These are phyloP conservation scores for Prunus kanzakura DNA, from an alignment of 306 rosid species.

Conservation along the genomic window DNA sequence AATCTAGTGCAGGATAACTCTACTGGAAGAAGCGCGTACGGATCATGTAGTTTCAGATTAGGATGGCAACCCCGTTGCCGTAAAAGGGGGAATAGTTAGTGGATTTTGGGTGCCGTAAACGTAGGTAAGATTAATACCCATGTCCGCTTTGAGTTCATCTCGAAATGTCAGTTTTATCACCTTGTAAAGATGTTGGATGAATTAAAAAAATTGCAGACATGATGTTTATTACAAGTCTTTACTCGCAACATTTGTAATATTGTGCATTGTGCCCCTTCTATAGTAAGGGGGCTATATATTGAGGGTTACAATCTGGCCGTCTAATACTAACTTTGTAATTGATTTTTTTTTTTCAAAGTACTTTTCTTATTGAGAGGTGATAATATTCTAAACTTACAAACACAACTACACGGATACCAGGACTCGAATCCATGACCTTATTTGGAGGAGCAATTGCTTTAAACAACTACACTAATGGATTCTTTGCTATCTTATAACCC, in stretches of 20 bases:
- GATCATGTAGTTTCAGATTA: slow-evolving; percentile 8
- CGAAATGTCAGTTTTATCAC: not conserved
- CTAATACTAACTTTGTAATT: too few relatives aligned
- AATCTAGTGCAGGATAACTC: not conserved
- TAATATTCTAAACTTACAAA: too few relatives aligned
- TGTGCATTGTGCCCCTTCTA: too few relatives aligned
- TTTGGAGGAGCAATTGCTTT: too few relatives aligned
- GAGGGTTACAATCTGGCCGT: too few relatives aligned
- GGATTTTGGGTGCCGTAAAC: slow-evolving; percentile 7
- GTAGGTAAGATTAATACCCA: not conserved
- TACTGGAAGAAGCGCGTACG: not conserved
- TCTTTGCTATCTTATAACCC: not conserved
- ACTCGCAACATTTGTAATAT: too few relatives aligned
- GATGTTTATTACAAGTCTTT: too few relatives aligned
- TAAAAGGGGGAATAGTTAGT: not conserved
- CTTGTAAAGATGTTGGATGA: slow-evolving; percentile 16
- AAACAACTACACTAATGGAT: too few relatives aligned
- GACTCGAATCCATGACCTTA: too few relatives aligned
- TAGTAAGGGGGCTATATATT: too few relatives aligned
- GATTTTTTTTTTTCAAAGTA: too few relatives aligned
- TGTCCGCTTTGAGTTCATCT: not conserved
- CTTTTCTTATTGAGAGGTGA: too few relatives aligned
- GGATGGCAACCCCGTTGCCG: slow-evolving; percentile 9
- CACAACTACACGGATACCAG: fast-evolving
- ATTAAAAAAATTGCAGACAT: not conserved